A percentile compares a stretch with the other conserved stretches of the same genome.
phyloP scores from a whole-genome alignment of 352 stramenopile species.

The Phytopythium montanum region DNA sequence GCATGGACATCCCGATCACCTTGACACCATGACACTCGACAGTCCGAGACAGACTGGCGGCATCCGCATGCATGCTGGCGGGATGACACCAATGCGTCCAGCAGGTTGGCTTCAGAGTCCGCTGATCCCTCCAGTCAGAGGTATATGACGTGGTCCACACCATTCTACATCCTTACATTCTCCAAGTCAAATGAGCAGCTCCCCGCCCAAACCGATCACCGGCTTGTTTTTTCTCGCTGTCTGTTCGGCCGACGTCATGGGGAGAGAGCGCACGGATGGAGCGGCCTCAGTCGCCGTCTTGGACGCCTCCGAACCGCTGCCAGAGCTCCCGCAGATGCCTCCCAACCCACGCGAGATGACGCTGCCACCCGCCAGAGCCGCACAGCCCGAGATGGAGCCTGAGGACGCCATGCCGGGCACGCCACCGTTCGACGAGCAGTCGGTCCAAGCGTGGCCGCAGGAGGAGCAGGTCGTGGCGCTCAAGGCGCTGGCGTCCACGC shows the following conservation, averaged over 20 bases:
- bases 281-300: background rate
- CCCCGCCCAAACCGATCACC: background rate
- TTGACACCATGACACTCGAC: no score
- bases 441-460: constrained; percentile 28
- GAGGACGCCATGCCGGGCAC: constrained; percentile 56
- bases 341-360: background rate
- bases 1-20: no score
- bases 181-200: background rate
- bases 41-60: no score
- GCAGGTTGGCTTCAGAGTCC: no score
- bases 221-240: background rate
- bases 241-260: background rate
- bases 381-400: constrained; percentile 11
- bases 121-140: background rate
- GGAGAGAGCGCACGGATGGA: background rate
- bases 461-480: constrained; percentile 2
- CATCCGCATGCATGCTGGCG: no score
- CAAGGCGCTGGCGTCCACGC: constrained; percentile 10
- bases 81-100: no score
- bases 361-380: background rate
- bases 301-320: background rate
- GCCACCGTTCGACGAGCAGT: constrained; percentile 44
- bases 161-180: background rate
- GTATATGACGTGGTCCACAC: background rate
- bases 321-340: background rate